Base-by-base conservation (phyloP, 164 flowering plant genomes). In the Magnolia changhungtana region DNA sequence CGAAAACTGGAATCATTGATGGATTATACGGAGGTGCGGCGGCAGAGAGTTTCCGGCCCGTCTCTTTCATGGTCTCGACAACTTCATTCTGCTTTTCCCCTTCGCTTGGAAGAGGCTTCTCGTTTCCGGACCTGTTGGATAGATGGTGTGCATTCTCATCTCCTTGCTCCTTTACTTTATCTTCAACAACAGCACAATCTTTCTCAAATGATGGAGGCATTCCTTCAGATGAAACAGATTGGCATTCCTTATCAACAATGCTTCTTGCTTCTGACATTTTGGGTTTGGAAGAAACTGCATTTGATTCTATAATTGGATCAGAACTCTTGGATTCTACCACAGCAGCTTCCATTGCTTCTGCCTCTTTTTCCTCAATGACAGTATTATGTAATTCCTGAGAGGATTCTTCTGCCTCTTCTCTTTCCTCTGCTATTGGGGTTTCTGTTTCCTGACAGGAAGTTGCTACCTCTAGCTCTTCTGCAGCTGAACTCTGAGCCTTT, bases 21-120 rank as follows among this genome's bases (percentile, higher is more conserved):
- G 98, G 98, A 72, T 79, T 90, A 84, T 90, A 95, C 10, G 98
- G 98, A 68, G 78, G 87, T 71, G 98, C 98, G 31, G 90, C 85
- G 59, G 98, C 98, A 20, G 98, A 95, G 74, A 95, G 96, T 84
- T 91, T 93, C 70, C 89, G 88, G 58, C 87, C 88, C 67, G 87
- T 89, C 64, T 82, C 77, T 86, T 85, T 89, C 29, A 24, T 50
- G 11, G 83, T 23, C 55, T 84, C 89, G 37, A 79, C 87, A 72
- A 49, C 52, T 75, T 85, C 90, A 64, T 82, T 84, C 72, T 74
- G 59, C 69, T 77, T 69, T 50, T 71, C 70, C 7, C 72, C 55
- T 37, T 37, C 45, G 45, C 45, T 37, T 37, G 45, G 45, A 37
- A 37, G 45, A 51, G 80, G 82, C 50, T 23, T 67, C 63, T 88